phyloP scores from a whole-genome alignment of 768 basidiomycete genomes.

The Stropharia rugosoannulata region DNA sequence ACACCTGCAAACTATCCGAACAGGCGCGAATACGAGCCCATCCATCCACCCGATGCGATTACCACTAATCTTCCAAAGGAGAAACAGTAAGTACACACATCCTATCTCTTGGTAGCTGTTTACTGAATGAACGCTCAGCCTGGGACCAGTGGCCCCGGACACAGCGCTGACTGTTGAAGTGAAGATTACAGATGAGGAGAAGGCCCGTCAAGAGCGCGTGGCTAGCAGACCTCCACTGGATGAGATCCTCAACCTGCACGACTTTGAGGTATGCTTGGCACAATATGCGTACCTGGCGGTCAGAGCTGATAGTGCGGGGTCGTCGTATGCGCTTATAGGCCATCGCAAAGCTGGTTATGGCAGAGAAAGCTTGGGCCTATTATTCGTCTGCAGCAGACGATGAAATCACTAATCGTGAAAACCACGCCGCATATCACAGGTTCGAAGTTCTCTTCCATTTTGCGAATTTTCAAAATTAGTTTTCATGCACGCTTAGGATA shows the following conservation, averaged over 20 bases:
- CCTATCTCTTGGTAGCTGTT: neutral
- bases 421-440: conserved; percentile 91
- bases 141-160: conserved; percentile 70
- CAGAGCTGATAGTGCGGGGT: no score
- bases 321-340: conserved; percentile 41
- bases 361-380: conserved; percentile 93
- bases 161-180: conserved; percentile 66
- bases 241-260: conserved; percentile 87
- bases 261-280: conserved; percentile 34
- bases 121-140: conserved; percentile 27
- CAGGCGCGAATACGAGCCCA: conserved; percentile 82
- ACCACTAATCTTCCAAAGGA: conserved; percentile 77
- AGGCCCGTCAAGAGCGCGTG: conserved; percentile 60
- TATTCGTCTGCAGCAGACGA: conserved; percentile 97
- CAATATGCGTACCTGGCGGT: neutral
- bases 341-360: conserved; percentile 79
- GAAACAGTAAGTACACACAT: conserved; percentile 60
- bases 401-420: conserved; percentile 88
- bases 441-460: conserved; percentile 19
- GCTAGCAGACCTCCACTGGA: conserved; percentile 66
- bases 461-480: no score
- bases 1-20: neutral
- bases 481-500: conserved; percentile 37
- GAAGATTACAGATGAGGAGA: conserved; percentile 71
- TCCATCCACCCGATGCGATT: conserved; percentile 85